Base-by-base conservation (phyloP, 768 basidiomycete species). In the Tulasnella sp. region DNA sequence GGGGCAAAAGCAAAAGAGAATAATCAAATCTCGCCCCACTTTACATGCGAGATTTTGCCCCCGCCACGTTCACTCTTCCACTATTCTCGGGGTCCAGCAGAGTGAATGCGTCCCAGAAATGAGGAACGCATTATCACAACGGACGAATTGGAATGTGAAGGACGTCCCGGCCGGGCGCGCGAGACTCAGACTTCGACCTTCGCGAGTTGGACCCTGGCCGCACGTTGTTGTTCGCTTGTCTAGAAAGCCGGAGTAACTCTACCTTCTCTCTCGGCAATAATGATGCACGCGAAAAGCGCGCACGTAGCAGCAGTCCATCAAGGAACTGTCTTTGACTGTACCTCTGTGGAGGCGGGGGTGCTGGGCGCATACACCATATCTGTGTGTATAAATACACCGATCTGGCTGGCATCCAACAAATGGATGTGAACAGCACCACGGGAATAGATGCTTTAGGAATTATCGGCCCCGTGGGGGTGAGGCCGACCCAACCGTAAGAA, bases 101-200 rank as follows among this genome's bases (percentile, higher is more conserved):
- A 68, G 62, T 10, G 31, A 36, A 27, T 16, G 62, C 31, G 62
- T 36, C 62, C 62, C 62, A 68, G 62, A 18, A 34, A 36, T 34
- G 36, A 68, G 62, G 62, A 68, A 68, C 27, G 62, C 62, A 68
- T 68, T 68, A 68, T 68, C 62, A 68, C 62, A 36, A 36, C 16
- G 62, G 31, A 68, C 62, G 62, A 68, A 68, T 68, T 68, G 62
- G 34, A 68, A 68, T 68, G 62, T 68, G 62, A 68, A 68, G 62
- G 27, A 68, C 18, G 62, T 68, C 62, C 62, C 62, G 34, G 62
- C 62, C 62, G 62, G 62, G 62, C 27, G 62, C 62, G 52, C 52
- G 52, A 52, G 62, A 68, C 62, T 68, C 62, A 68, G 62, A 68
- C 62, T 68, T 68, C 62, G 62, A 68, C 31, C 62, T 68, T 68